Evolutionary conservation across 371 early-diverging fungal species (phyloP).

Genomic region (Syncephalastrum racemosum): DNA sequence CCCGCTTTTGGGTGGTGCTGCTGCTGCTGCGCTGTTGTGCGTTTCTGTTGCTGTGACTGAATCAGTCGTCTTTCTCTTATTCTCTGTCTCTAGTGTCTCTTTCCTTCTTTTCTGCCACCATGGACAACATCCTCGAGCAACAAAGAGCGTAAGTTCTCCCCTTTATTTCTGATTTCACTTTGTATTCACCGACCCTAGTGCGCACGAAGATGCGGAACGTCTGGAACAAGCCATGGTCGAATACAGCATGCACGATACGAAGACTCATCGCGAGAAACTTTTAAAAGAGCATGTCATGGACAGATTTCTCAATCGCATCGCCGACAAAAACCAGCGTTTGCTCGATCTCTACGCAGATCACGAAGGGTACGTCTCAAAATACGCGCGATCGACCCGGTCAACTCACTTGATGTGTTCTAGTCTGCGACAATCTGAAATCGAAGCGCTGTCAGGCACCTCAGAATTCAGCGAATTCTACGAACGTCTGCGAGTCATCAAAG

Average conservation of each 20-base stretch:
- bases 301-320: slow-evolving; percentile 73
- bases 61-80: not conserved
- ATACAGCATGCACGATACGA: slow-evolving; percentile 73
- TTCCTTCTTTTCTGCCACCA: slow-evolving; percentile 16
- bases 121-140: slow-evolving; percentile 71
- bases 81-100: not conserved
- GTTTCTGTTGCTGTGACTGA: not conserved
- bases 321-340: slow-evolving; percentile 61
- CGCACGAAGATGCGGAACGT: slow-evolving; percentile 92
- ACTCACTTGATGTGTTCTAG: slow-evolving; percentile 26
- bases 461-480: slow-evolving; percentile 89
- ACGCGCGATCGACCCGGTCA: not conserved
- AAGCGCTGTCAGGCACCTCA: slow-evolving; percentile 68
- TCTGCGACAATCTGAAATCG: slow-evolving; percentile 71
- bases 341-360: slow-evolving; percentile 71
- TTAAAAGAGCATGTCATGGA: slow-evolving; percentile 81
- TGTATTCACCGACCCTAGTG: slow-evolving; percentile 19
- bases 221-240: slow-evolving; percentile 87
- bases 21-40: slow-evolving; percentile 10
- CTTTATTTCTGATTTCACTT: not conserved
- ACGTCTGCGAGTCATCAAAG: slow-evolving; percentile 80
- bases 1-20: not conserved
- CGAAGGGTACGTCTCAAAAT: slow-evolving; percentile 55
- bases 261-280: slow-evolving; percentile 80
- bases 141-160: slow-evolving; percentile 54